Conservation (phyloP, 164 flowering plant genomes). For the Aristolochia fimbriata region DNA sequence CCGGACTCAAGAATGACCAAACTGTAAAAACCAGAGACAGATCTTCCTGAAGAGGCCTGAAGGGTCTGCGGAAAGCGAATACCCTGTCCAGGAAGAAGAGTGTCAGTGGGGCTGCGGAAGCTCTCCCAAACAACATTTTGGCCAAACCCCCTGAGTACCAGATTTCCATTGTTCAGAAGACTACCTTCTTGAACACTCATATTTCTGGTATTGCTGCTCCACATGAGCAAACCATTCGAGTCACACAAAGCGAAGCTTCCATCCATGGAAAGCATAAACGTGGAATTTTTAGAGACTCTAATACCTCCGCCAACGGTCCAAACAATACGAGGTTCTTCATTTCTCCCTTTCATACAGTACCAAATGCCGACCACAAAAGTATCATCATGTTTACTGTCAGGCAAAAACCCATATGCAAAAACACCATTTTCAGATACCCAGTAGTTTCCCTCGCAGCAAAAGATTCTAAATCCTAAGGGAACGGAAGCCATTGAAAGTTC, state of each 20-base stretch:
- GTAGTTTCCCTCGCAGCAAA: slow-evolving; percentile 23
- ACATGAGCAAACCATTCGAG: slow-evolving; percentile 19
- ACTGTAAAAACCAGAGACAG: slow-evolving; percentile 33
- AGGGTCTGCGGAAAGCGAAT: slow-evolving; percentile 32
- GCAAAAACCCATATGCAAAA: slow-evolving; percentile 42
- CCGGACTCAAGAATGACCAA: slow-evolving; percentile 26
- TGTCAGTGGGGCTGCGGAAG: slow-evolving; percentile 38
- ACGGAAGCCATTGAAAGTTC: slow-evolving; percentile 25
- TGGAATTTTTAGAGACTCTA: slow-evolving; percentile 38
- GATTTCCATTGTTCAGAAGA: slow-evolving; percentile 40
- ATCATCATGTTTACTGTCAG: slow-evolving; percentile 21
- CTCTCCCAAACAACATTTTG: slow-evolving; percentile 40
- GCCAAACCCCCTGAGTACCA: slow-evolving; percentile 25
- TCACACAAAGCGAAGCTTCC: slow-evolving; percentile 33
- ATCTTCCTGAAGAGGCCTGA: slow-evolving; percentile 34
- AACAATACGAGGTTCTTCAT: slow-evolving; percentile 24
- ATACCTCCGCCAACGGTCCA: slow-evolving; percentile 45
- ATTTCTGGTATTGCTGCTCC: slow-evolving; percentile 42
- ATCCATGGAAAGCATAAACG: slow-evolving; percentile 35
- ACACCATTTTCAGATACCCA: slow-evolving; percentile 51
- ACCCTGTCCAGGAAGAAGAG: slow-evolving; percentile 45
- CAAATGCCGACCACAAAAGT: slow-evolving; percentile 33
- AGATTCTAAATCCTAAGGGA: slow-evolving; percentile 32
- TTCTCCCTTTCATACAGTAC: slow-evolving; percentile 28
- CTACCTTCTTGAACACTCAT: slow-evolving; percentile 36